These are phyloP conservation scores for Pseudocercospora fijiensis DNA, from an alignment of 2,329 filamentous ascomycete species.

Conservation along the genomic window DNA sequence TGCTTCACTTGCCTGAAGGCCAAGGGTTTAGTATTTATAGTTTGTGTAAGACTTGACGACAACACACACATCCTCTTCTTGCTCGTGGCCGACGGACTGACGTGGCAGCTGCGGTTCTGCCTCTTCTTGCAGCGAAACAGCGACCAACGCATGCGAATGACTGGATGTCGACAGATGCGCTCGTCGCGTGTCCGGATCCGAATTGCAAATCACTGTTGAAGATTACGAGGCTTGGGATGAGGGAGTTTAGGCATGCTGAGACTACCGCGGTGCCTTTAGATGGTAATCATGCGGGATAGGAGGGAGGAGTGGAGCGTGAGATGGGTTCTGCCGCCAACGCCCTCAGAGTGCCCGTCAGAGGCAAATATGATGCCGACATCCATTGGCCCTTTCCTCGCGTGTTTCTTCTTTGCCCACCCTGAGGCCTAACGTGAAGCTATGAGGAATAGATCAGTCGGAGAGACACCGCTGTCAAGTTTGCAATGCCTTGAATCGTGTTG, in stretches of 20 bases:
- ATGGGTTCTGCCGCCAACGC: constrained; percentile 8
- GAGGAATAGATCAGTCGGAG: constrained; percentile 11
- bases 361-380: constrained; percentile 16
- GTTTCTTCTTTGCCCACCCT: constrained; percentile 5
- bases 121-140: constrained; percentile 28
- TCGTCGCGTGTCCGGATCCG: constrained; percentile 27
- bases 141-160: constrained; percentile 23
- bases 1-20: constrained; percentile 25
- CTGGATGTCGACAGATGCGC: constrained; percentile 28
- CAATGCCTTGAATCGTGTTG: constrained; percentile 14
- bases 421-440: constrained; percentile 13
- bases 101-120: constrained; percentile 26
- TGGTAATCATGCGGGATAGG: background rate
- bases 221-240: constrained; percentile 17
- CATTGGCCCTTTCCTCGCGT: constrained; percentile 2
- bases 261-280: constrained; percentile 25
- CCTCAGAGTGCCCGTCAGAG: constrained; percentile 13
- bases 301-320: background rate
- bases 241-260: constrained; percentile 25
- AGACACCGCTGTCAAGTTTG: constrained; percentile 5
- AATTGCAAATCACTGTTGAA: constrained; percentile 24
- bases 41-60: constrained; percentile 16
- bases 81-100: too few species aligned
- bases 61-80: background rate
- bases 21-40: constrained; percentile 31